Base-by-base conservation (phyloP, 371 early-diverging fungal species). In the Parasitella parasitica region DNA sequence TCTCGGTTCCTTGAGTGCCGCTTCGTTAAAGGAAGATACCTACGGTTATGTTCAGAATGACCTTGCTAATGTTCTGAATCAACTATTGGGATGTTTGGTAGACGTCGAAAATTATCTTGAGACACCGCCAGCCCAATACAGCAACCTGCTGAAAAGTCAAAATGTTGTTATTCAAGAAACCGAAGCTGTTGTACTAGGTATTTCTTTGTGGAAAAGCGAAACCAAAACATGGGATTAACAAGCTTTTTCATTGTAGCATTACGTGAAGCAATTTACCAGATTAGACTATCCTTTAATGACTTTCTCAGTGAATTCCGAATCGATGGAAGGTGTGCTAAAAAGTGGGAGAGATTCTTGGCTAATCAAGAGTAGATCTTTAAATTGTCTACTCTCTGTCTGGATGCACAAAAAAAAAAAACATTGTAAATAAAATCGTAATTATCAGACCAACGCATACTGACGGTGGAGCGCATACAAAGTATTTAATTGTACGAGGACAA, bases 21-120 rank as follows among this genome's bases (percentile, higher is more conserved):
- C 80, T 8, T 86, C 86, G 0, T 64, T 72, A 16, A 64, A 71
- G 6, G 86, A 86, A 48, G 86, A 86, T 64, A 64, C 70, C 3
- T 78, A 71, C 57, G 85, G 86, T 2, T 71, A 77, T 18, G 86
- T 86, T 2, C 86, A 86, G 46, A 78, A 71, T 46, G 82, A 86
- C 35, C 76, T 84, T 27, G 61, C 71, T 1, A 59, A 52, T 7
- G 76, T 86, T 3, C 41, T 86, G n/a, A 77, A 84, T 64, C 51
- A 67, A 9, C 57, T 86, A 60, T 59, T 83, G 38, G 78, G 69
- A 4, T 66, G 72, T 48, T 64, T 84, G 43, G 67, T 67, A 15
- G 64, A 72, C 3, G 57, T 81, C 13, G 78, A 82, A 50, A 54
- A 62, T 26, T 68, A 75, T 36, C 22, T 69, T 6, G 55, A 72